phyloP scores from a whole-genome alignment of 129 eudicot species.

The Rutidosis leptorrhynchoides region DNA sequence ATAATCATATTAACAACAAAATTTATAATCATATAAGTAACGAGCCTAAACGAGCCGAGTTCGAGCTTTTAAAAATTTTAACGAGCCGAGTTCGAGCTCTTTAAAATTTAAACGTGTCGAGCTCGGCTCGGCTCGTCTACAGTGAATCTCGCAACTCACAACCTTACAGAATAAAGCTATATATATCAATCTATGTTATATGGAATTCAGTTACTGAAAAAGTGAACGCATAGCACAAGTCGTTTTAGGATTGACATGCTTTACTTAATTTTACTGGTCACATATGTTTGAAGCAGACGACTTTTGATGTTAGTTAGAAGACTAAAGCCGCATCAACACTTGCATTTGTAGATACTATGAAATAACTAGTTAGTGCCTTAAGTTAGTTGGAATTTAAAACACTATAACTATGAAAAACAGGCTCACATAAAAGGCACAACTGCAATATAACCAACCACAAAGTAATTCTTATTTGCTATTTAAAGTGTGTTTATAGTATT shows the following conservation, averaged over 20 bases:
- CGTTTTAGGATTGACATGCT: not conserved
- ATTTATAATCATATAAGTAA: too few species aligned
- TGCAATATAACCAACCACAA: not conserved
- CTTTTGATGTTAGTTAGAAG: constrained; percentile 15
- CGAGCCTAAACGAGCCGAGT: too few species aligned
- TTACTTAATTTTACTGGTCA: constrained; percentile 2
- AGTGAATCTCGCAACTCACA: too few species aligned
- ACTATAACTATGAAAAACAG: not conserved
- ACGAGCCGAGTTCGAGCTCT: too few species aligned
- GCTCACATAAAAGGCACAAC: constrained; percentile 9
- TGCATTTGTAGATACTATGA: constrained; percentile 8
- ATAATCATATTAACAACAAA: too few species aligned
- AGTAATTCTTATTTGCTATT: constrained; percentile 2
- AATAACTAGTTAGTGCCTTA: not conserved
- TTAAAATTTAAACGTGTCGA: too few species aligned
- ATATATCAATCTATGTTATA: constrained; percentile 9
- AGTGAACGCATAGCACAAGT: not conserved
- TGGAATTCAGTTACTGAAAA: not conserved
- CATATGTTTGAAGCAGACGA: constrained; percentile 10
- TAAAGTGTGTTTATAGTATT: not conserved
- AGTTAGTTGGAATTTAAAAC: not conserved
- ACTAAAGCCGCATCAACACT: not conserved
- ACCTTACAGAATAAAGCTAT: constrained; percentile 5
- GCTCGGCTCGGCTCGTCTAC: too few species aligned
- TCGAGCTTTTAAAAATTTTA: too few species aligned